A percentile compares a stretch with the other conserved stretches of the same genome.
Evolutionary conservation across 352 stramenopile genomes (phyloP).

Genomic region (Saprolegnia diclina): DNA sequence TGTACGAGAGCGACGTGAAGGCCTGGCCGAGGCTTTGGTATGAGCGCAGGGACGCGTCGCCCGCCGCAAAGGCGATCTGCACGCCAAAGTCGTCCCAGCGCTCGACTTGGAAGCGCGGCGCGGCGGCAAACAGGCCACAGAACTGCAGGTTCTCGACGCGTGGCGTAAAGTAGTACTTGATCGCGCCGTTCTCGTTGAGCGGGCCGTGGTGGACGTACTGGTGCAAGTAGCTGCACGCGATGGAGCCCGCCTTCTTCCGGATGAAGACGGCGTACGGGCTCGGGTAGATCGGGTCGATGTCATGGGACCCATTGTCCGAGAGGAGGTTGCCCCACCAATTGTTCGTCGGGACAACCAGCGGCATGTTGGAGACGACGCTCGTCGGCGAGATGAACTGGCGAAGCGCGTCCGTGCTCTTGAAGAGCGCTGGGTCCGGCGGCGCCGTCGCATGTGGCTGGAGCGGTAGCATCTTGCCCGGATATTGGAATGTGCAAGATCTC

Average conservation of each 20-base stretch:
- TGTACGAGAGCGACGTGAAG: constrained; percentile 69
- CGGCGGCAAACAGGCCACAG: constrained; percentile 29
- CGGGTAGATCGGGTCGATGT: constrained; percentile 68
- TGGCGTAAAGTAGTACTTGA: constrained; percentile 80
- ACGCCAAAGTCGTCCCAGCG: constrained; percentile 73
- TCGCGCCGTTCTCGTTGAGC: constrained; percentile 70
- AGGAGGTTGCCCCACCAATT: constrained; percentile 83
- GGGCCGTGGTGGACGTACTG: constrained; percentile 66
- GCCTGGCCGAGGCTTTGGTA: constrained; percentile 70
- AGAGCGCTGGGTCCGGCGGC: constrained; percentile 16
- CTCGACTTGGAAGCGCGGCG: constrained; percentile 41
- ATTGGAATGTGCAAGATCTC: background rate
- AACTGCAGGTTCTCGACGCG: constrained; percentile 73
- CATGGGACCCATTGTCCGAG: constrained; percentile 34
- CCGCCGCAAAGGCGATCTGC: constrained; percentile 36
- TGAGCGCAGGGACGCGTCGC: constrained; percentile 34
- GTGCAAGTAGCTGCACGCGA: constrained; percentile 55
- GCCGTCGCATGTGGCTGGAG: background rate
- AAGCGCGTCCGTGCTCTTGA: constrained; percentile 4
- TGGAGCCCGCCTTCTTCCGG: constrained; percentile 30
- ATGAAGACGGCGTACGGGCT: constrained; percentile 58
- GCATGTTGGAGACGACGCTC: background rate
- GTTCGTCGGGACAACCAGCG: constrained; percentile 59
- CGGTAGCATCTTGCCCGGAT: background rate
- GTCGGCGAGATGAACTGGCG: constrained; percentile 9